Conservation (phyloP, 495 filamentous ascomycete species). For the Annulohypoxylon nitens region DNA sequence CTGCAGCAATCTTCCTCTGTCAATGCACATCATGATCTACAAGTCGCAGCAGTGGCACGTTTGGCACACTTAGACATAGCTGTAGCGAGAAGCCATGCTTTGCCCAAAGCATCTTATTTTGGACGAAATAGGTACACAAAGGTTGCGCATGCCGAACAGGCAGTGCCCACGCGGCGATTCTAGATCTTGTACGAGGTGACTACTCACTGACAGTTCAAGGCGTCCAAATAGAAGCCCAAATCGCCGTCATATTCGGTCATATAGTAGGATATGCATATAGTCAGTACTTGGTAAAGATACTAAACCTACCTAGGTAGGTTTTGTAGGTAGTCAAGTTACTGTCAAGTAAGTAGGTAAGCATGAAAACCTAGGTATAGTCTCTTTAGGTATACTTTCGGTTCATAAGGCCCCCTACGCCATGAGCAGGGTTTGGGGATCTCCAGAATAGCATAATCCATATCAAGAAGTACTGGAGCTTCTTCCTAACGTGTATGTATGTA, state of each 20-base stretch:
- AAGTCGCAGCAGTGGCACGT: conserved; percentile 47
- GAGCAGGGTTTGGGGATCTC: not conserved
- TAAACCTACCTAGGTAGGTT: not conserved
- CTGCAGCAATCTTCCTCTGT: conserved; percentile 39
- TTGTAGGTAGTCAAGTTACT: no score
- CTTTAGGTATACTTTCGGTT: not conserved
- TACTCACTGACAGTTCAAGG: conserved; percentile 33
- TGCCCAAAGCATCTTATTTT: conserved; percentile 34
- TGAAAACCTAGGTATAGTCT: not conserved
- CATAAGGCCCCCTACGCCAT: not conserved
- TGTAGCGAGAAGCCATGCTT: conserved; percentile 37
- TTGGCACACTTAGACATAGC: conserved; percentile 41
- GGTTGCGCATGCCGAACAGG: conserved; percentile 39
- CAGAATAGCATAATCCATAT: not conserved
- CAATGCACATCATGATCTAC: conserved; percentile 50
- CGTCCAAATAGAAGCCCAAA: not conserved
- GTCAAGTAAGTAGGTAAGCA: no score
- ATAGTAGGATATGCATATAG: not conserved
- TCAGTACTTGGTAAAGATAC: not conserved
- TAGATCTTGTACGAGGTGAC: conserved; percentile 49
- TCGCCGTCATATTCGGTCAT: not conserved
- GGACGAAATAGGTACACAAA: conserved; percentile 33
- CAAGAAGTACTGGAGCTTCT: conserved; percentile 4
- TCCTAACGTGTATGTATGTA: conserved; percentile 33
- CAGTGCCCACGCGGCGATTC: conserved; percentile 42